Percentiles rank a stretch among this genome's conserved stretches.
These are phyloP conservation scores for Yamadazyma diddensiae DNA, from an alignment of 1,139 yeast genomes.

Conservation along the genomic window DNA sequence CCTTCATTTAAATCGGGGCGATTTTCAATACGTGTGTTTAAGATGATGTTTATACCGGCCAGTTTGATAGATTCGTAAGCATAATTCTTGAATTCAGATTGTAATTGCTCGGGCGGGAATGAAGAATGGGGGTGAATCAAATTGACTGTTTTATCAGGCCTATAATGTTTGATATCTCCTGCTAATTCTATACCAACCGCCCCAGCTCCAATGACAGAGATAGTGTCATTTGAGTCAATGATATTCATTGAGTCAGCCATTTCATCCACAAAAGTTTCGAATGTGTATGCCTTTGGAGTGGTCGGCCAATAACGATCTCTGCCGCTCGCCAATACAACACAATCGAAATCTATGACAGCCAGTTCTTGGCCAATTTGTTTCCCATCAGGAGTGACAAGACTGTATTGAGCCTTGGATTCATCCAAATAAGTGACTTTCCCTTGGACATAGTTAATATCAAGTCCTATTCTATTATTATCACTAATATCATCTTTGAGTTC, in stretches of 20 bases:
- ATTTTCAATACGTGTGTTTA: conserved; percentile 25
- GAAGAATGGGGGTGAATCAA: conserved; percentile 39
- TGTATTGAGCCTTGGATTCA: conserved; percentile 24
- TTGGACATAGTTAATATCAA: conserved; percentile 32
- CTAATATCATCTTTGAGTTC: conserved; percentile 12
- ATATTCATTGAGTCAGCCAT: conserved; percentile 29
- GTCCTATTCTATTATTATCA: conserved; percentile 13
- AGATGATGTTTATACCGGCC: conserved; percentile 19
- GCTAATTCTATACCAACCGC: conserved; percentile 52
- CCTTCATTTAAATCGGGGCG: conserved; percentile 16
- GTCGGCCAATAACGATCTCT: conserved; percentile 54
- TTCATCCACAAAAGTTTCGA: conserved; percentile 27
- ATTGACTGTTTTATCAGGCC: conserved; percentile 33
- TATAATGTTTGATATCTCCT: conserved; percentile 39
- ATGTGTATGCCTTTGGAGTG: conserved; percentile 41
- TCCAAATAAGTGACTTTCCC: conserved; percentile 36
- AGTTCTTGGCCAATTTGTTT: conserved; percentile 12
- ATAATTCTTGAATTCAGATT: conserved; percentile 27
- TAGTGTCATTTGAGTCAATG: conserved; percentile 20
- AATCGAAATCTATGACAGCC: conserved; percentile 43
- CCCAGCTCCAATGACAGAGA: conserved; percentile 47
- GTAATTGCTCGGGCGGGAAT: conserved; percentile 42
- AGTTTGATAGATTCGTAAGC: conserved; percentile 24
- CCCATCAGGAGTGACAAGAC: conserved; percentile 10
- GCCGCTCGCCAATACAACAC: conserved; percentile 49